These are phyloP conservation scores for Puccinellia tenuiflora DNA, from an alignment of 176 grass and related monocot genomes.

Conservation along the genomic window DNA sequence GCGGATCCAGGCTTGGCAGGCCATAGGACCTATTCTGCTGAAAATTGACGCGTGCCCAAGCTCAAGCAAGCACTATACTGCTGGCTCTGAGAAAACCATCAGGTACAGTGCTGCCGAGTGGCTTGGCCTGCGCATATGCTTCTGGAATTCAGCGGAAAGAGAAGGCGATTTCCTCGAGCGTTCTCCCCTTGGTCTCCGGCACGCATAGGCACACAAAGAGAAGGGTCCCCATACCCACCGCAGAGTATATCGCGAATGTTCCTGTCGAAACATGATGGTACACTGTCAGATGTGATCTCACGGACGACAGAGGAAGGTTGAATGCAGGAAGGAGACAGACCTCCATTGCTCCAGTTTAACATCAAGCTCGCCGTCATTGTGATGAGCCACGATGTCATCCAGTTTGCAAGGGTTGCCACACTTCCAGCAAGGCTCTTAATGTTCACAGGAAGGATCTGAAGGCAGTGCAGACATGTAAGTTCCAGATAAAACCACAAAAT, in stretches of 20 bases:
- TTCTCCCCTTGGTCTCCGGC: conserved; percentile 64
- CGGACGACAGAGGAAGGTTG: neutral
- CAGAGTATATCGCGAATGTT: conserved; percentile 48
- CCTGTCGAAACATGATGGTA: conserved; percentile 20
- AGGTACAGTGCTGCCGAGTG: neutral
- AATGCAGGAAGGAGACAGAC: conserved; percentile 2
- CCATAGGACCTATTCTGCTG: neutral
- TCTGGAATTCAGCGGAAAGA: conserved; percentile 42
- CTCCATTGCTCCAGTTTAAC: conserved; percentile 91
- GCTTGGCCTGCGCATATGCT: neutral
- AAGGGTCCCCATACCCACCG: conserved; percentile 25
- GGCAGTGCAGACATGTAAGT: neutral
- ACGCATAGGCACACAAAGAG: conserved; percentile 55
- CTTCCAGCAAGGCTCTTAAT: conserved; percentile 98
- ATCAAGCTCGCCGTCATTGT: conserved; percentile 93
- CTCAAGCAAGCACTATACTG: neutral
- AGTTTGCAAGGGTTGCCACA: conserved; percentile 85
- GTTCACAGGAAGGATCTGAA: conserved; percentile 68
- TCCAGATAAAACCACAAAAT: neutral
- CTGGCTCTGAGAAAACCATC: neutral
- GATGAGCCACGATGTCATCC: conserved; percentile 71
- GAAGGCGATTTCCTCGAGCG: conserved; percentile 45
- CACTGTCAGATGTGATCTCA: neutral
- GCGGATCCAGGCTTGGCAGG: neutral
- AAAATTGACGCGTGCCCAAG: too few species aligned